phyloP scores from a whole-genome alignment of 208 protist species.

The Crithidia sp. region DNA sequence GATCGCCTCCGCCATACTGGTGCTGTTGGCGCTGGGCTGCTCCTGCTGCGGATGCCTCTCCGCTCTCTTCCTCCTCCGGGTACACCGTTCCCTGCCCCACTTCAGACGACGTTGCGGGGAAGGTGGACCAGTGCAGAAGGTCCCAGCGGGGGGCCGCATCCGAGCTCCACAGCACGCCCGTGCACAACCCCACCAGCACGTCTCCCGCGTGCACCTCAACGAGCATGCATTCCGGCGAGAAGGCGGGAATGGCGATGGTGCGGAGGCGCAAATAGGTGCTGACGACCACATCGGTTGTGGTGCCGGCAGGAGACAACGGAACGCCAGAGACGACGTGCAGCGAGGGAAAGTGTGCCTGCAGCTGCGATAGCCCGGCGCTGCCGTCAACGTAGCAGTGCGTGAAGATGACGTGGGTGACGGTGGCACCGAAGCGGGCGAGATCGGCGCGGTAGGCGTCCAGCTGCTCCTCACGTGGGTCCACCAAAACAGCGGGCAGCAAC shows the following conservation, averaged over 20 bases:
- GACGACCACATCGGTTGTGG: constrained; percentile 5
- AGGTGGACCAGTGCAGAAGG: constrained; percentile 21
- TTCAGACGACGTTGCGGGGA: background rate
- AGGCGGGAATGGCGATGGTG: constrained; percentile 55
- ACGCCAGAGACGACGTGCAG: constrained; percentile 37
- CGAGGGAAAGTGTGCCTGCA: constrained; percentile 32
- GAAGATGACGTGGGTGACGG: constrained; percentile 48
- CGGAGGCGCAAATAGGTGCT: constrained; percentile 34
- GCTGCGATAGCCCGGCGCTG: constrained; percentile 41
- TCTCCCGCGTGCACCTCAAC: constrained; percentile 56
- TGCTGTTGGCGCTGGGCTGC: too few species aligned
- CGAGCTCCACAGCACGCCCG: constrained; percentile 58
- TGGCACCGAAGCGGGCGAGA: constrained; percentile 37
- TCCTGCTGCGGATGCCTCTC: too few species aligned
- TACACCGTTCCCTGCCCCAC: background rate
- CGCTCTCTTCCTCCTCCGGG: background rate
- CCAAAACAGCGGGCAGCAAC: constrained; percentile 32
- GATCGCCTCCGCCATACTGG: constrained; percentile 1
- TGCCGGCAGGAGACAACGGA: constrained; percentile 26
- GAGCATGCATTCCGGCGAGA: constrained; percentile 72
- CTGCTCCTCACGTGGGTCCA: constrained; percentile 59
- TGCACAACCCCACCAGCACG: constrained; percentile 55
- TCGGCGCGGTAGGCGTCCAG: constrained; percentile 45
- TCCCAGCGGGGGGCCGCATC: constrained; percentile 69
- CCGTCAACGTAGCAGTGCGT: constrained; percentile 82